Evolutionary conservation across 371 early-diverging fungal genomes (phyloP).

Genomic region (Mucor racemosus): DNA sequence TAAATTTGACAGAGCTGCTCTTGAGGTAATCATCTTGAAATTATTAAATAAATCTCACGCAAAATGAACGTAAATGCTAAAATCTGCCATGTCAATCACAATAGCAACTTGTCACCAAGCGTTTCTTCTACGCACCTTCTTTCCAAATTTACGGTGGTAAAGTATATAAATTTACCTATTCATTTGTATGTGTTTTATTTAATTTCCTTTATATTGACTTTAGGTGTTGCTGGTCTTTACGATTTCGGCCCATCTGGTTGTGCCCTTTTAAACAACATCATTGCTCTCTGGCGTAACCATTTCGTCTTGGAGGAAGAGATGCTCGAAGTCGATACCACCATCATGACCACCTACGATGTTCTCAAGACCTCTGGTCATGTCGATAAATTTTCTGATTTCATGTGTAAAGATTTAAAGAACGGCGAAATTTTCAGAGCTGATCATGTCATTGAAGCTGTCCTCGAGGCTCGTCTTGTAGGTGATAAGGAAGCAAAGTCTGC

Average conservation of each 20-base stretch:
- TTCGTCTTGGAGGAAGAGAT: conserved; percentile 99
- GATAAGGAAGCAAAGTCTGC: conserved; percentile 75
- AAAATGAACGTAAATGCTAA: not conserved
- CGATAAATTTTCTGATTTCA: conserved; percentile 99
- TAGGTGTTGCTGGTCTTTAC: conserved; percentile 97
- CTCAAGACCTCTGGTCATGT: conserved; percentile 99
- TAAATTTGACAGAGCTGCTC: conserved; percentile 64
- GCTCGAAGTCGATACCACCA: conserved; percentile 98
- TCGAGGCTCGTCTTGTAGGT: conserved; percentile 87
- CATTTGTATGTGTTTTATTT: not conserved
- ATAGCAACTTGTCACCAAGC: conserved; percentile 77
- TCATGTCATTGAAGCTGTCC: conserved; percentile 95
- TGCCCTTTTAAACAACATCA: conserved; percentile 95
- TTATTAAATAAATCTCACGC: not conserved
- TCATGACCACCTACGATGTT: conserved; percentile 97
- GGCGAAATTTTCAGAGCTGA: conserved; percentile 99
- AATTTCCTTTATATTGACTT: too few species aligned
- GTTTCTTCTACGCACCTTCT: conserved; percentile 97
- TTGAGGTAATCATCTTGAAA: conserved; percentile 58
- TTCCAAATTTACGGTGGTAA: conserved; percentile 95
- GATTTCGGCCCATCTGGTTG: conserved; percentile 99
- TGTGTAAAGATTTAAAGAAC: conserved; percentile 94
- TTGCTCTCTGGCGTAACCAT: conserved; percentile 93
- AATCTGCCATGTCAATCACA: not conserved
- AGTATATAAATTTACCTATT: not conserved